Conservation (phyloP, 1,284 basidiomycete genomes). For the Cystobasidium sp. region DNA sequence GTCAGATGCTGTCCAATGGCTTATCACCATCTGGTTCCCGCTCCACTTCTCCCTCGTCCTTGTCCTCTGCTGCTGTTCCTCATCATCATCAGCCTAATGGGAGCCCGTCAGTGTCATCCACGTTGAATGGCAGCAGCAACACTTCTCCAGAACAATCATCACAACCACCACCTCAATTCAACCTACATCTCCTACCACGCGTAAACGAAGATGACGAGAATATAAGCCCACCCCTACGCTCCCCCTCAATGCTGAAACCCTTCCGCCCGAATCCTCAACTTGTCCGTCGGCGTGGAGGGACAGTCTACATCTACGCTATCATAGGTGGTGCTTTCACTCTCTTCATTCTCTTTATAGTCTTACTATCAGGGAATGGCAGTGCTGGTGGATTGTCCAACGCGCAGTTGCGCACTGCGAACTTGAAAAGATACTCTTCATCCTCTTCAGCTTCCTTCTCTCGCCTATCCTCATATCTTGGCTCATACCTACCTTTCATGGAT, state of each 20-base stretch:
- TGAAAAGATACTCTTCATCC: constrained; percentile 20
- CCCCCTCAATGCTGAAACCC: constrained; percentile 39
- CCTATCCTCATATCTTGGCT: constrained; percentile 36
- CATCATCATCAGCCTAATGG: neutral
- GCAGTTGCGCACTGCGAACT: neutral
- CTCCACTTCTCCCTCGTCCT: constrained; percentile 10
- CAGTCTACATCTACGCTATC: constrained; percentile 31
- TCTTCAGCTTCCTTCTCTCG: constrained; percentile 29
- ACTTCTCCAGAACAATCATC: neutral
- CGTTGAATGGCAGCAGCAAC: neutral
- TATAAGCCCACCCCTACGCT: constrained; percentile 30
- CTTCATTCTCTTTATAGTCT: constrained; percentile 29
- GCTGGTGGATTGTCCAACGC: neutral
- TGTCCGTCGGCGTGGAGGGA: constrained; percentile 24
- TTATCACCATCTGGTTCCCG: constrained; percentile 19
- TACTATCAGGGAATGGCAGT: constrained; percentile 5
- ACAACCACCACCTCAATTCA: constrained; percentile 5
- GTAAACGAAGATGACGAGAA: constrained; percentile 21
- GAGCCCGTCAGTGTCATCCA: neutral
- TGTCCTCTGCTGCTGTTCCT: too few species aligned
- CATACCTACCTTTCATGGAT: constrained; percentile 38
- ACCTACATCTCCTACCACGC: constrained; percentile 27
- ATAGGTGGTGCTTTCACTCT: constrained; percentile 26
- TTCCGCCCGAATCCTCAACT: constrained; percentile 37
- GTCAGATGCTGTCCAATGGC: neutral